phyloP scores from a whole-genome alignment of 1,139 yeast genomes.

The Sugiyamaella pinicola region DNA sequence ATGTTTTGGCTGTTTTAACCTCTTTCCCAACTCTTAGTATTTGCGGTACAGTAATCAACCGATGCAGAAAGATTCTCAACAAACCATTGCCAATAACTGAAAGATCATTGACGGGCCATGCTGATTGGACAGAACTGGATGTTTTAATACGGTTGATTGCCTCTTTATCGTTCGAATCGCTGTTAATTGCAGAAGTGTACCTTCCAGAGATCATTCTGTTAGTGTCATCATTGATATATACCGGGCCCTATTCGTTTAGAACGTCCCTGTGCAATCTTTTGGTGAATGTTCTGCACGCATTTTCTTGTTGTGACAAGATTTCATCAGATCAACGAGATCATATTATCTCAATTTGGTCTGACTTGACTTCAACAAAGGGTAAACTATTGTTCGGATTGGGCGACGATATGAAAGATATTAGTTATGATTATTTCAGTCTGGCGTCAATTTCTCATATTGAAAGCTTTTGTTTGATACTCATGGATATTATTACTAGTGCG shows the following conservation, averaged over 20 bases:
- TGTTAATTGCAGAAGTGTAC: slow-evolving; percentile 63
- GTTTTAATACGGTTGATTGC: slow-evolving; percentile 69
- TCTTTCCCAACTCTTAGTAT: slow-evolving; percentile 70
- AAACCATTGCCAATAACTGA: slow-evolving; percentile 49
- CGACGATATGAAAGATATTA: slow-evolving; percentile 56
- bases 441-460: slow-evolving; percentile 62
- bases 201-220: slow-evolving; percentile 74
- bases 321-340: slow-evolving; percentile 48
- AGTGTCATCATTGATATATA: slow-evolving; percentile 71
- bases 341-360: slow-evolving; percentile 57
- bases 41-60: slow-evolving; percentile 63
- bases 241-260: slow-evolving; percentile 71
- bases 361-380: slow-evolving; percentile 71
- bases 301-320: slow-evolving; percentile 60
- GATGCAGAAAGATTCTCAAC: slow-evolving; percentile 51
- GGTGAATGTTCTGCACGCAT: slow-evolving; percentile 72
- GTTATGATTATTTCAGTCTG: slow-evolving; percentile 50
- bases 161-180: slow-evolving; percentile 72
- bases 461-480: slow-evolving; percentile 61
- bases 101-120: slow-evolving; percentile 53
- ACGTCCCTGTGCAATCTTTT: slow-evolving; percentile 64
- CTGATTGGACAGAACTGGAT: slow-evolving; percentile 71
- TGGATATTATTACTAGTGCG: slow-evolving; percentile 60
- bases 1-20: slow-evolving; percentile 57
- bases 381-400: slow-evolving; percentile 76